These are phyloP conservation scores for Penicillium corylophilum DNA, from an alignment of 2,329 filamentous ascomycete species.

Conservation along the genomic window DNA sequence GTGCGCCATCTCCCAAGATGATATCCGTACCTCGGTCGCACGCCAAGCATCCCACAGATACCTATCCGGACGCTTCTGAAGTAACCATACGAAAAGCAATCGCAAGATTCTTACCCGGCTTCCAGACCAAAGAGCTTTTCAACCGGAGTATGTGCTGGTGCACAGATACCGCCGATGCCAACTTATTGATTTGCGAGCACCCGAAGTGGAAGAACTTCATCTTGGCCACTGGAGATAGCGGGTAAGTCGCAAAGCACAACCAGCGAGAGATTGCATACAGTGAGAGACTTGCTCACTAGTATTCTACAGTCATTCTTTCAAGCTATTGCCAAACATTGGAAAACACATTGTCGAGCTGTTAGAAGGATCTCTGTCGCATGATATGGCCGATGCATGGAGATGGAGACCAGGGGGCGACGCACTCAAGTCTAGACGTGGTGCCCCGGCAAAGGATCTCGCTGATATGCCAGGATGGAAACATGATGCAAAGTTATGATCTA, in stretches of 20 bases:
- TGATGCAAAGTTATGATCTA: constrained; percentile 14
- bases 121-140: constrained; percentile 50
- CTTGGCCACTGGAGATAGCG: constrained; percentile 50
- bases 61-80: constrained; percentile 48
- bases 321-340: constrained; percentile 48
- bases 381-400: constrained; percentile 44
- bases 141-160: constrained; percentile 59
- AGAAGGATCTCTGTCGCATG: constrained; percentile 40
- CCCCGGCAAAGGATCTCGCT: constrained; percentile 45
- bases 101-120: constrained; percentile 53
- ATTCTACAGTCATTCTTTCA: constrained; percentile 44
- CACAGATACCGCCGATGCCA: constrained; percentile 55
- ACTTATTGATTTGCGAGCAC: constrained; percentile 54
- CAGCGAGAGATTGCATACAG: background rate
- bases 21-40: constrained; percentile 19
- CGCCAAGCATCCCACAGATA: constrained; percentile 20
- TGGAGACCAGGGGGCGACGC: constrained; percentile 50
- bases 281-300: constrained; percentile 2
- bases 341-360: constrained; percentile 50
- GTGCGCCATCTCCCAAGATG: constrained; percentile 40
- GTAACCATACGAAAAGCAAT: constrained; percentile 50
- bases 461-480: constrained; percentile 49
- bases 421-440: constrained; percentile 42
- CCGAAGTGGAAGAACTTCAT: constrained; percentile 47
- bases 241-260: constrained; percentile 30